Percentiles rank a stretch among this genome's conserved stretches.
These are phyloP conservation scores for Malus hybrid DNA, from an alignment of 331 rosid genomes.

Conservation along the genomic window DNA sequence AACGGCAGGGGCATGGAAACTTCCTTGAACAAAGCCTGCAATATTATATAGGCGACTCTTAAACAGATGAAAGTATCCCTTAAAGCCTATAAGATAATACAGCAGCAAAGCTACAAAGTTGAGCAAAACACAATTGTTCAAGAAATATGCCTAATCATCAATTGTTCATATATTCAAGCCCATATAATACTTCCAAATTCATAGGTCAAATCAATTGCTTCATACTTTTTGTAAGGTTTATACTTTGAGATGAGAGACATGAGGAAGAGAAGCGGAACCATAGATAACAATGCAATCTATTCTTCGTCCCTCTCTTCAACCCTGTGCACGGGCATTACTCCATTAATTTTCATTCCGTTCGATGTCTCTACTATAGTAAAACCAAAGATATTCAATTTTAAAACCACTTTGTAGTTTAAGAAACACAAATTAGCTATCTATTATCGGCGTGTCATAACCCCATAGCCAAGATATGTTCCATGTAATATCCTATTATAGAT, in stretches of 20 bases:
- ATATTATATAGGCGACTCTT: neutral
- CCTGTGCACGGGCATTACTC: no score
- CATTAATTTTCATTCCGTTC: neutral
- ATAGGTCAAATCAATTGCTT: neutral
- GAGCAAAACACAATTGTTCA: no score
- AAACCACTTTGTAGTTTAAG: neutral
- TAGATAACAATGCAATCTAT: neutral
- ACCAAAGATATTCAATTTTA: neutral
- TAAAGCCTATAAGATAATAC: neutral
- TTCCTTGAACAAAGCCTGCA: neutral
- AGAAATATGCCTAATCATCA: neutral
- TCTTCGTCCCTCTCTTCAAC: no score
- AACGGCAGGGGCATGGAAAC: neutral
- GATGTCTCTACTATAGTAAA: neutral
- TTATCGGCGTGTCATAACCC: neutral
- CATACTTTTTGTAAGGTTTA: neutral
- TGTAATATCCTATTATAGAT: neutral
- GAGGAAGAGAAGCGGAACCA: neutral
- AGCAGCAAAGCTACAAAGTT: no score
- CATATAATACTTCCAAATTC: neutral
- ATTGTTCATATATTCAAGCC: neutral
- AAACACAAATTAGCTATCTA: neutral
- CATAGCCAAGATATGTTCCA: neutral
- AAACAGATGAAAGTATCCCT: no score
- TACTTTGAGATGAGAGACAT: neutral